Conservation (phyloP, 352 stramenopile species). For the Phytophthora meadii region DNA sequence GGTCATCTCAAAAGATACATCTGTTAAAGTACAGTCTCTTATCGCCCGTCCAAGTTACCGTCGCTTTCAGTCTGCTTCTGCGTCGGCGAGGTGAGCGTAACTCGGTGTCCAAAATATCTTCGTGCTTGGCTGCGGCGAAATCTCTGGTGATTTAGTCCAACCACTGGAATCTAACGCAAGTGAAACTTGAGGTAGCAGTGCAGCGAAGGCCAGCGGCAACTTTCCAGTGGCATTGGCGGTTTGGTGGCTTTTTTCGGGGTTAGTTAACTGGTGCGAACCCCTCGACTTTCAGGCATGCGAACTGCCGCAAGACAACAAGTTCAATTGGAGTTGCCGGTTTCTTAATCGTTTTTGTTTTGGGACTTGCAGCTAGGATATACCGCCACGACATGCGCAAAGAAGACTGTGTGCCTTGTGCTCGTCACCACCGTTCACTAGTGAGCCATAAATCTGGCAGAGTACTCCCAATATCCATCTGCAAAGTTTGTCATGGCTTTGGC, state of each 20-base stretch:
- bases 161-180: too few relatives aligned
- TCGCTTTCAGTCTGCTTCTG: too few relatives aligned
- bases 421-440: background rate
- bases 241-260: too few relatives aligned
- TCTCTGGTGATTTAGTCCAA: background rate
- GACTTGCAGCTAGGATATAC: background rate
- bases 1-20: too few relatives aligned
- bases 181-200: too few relatives aligned
- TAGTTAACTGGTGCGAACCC: conserved; percentile 11
- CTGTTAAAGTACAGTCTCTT: too few relatives aligned
- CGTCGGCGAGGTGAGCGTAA: too few relatives aligned
- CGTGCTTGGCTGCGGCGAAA: too few relatives aligned
- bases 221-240: too few relatives aligned
- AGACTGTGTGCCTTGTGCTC: conserved; percentile 6
- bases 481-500: conserved; percentile 6
- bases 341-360: conserved; percentile 2
- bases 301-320: background rate
- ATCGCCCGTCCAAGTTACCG: too few relatives aligned
- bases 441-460: conserved; percentile 7
- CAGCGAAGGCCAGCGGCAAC: too few relatives aligned
- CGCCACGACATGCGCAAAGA: background rate
- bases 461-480: conserved; percentile 11
- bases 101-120: too few relatives aligned
- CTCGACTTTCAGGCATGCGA: background rate
- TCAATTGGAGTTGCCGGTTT: background rate